These are phyloP conservation scores for Schizochytrium sp. DNA, from an alignment of 108 stramenopile genomes.

Conservation along the genomic window DNA sequence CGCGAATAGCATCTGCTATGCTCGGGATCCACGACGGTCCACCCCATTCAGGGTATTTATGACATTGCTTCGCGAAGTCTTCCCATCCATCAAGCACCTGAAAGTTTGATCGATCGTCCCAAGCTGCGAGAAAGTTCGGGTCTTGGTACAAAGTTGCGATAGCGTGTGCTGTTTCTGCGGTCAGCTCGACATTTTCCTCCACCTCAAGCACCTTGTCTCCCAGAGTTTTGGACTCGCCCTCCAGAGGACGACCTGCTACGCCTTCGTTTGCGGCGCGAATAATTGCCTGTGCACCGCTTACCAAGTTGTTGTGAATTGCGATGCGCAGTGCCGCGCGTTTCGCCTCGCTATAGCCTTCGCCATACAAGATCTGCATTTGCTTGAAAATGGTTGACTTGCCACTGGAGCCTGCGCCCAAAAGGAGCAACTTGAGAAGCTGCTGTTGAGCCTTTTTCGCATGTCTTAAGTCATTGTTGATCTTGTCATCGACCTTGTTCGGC, in stretches of 20 bases:
- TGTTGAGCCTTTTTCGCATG: constrained; percentile 34
- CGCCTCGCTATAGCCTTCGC: constrained; percentile 63
- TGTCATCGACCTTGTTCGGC: constrained; percentile 19
- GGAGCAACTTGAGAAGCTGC: constrained; percentile 67
- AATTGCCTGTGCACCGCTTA: constrained; percentile 62
- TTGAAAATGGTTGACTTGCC: constrained; percentile 75
- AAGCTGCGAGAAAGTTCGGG: constrained; percentile 46
- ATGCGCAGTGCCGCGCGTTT: constrained; percentile 37
- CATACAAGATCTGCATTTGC: constrained; percentile 73
- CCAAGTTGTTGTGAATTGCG: constrained; percentile 58
- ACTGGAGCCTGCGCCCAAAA: constrained; percentile 68
- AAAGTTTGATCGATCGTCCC: constrained; percentile 58
- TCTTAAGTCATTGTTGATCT: neutral
- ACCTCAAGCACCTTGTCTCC: constrained; percentile 8
- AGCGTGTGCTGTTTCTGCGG: constrained; percentile 66
- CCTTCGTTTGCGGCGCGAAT: constrained; percentile 48
- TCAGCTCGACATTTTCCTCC: constrained; percentile 55
- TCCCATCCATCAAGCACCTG: constrained; percentile 59
- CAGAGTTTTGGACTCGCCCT: constrained; percentile 22
- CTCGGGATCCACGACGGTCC: constrained; percentile 59
- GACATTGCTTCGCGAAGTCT: constrained; percentile 61
- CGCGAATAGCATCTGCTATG: constrained; percentile 51
- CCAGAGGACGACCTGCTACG: constrained; percentile 35
- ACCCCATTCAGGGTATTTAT: constrained; percentile 50
- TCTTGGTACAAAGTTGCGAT: constrained; percentile 56